A percentile compares a stretch with the other conserved stretches of the same genome.
These are phyloP conservation scores for Rhodamnia argentea DNA, from an alignment of 345 rosid species.

Conservation along the genomic window DNA sequence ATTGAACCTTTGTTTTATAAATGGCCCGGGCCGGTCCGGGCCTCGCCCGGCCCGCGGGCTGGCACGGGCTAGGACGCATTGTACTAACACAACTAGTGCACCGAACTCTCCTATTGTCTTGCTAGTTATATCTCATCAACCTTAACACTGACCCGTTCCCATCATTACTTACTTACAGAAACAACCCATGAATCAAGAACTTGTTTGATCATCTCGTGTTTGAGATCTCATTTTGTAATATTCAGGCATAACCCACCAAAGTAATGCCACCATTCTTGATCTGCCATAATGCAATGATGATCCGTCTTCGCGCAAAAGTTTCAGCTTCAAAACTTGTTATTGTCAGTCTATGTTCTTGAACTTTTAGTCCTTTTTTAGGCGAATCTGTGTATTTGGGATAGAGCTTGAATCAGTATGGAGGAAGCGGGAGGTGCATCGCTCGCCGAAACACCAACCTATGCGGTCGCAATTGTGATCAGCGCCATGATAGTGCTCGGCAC, in stretches of 20 bases:
- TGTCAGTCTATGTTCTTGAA: neutral
- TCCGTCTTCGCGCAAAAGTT: neutral
- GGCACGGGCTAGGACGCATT: neutral
- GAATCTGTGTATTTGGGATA: neutral
- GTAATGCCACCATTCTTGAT: neutral
- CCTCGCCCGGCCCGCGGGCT: neutral
- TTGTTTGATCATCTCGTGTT: neutral
- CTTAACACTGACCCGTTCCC: neutral
- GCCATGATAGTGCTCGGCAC: neutral
- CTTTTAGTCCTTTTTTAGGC: neutral
- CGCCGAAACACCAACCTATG: constrained; percentile 3
- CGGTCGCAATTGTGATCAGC: constrained; percentile 1
- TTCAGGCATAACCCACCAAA: neutral
- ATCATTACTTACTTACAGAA: neutral
- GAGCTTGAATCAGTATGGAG: neutral
- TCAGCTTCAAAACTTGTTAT: neutral
- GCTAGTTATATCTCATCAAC: neutral
- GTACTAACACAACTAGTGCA: neutral
- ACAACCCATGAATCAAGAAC: neutral
- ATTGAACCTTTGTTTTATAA: neutral
- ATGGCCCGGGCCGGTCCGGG: neutral
- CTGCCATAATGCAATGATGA: neutral
- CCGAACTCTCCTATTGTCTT: neutral
- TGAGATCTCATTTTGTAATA: neutral
- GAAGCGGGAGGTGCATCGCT: neutral